These are phyloP conservation scores for Sphagnurus paluster DNA, from an alignment of 1,284 basidiomycete genomes.

Conservation along the genomic window DNA sequence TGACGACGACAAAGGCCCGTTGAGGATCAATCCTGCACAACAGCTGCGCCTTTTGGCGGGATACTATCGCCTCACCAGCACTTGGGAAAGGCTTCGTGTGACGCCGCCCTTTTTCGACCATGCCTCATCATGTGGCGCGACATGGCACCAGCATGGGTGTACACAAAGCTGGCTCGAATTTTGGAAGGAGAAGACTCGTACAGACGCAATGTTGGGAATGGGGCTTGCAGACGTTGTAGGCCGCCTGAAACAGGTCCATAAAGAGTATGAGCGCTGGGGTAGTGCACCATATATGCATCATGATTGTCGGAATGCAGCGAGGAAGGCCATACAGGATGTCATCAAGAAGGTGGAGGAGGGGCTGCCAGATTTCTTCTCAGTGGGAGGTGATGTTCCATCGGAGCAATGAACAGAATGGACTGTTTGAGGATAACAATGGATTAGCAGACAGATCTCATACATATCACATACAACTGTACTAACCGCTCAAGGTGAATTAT, in stretches of 20 bases:
- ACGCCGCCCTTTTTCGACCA: constrained; percentile 60
- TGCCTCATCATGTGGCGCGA: constrained; percentile 55
- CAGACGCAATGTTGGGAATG: constrained; percentile 54
- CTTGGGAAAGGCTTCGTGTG: constrained; percentile 61
- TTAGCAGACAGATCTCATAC: too few species aligned
- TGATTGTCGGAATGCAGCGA: constrained; percentile 60
- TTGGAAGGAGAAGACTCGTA: constrained; percentile 67
- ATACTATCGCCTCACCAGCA: constrained; percentile 59
- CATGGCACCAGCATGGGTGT: constrained; percentile 70
- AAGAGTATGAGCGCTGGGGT: constrained; percentile 67
- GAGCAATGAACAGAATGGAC: neutral
- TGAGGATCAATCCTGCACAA: constrained; percentile 53
- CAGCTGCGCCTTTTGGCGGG: constrained; percentile 63
- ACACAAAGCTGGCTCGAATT: constrained; percentile 66
- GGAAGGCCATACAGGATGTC: constrained; percentile 51
- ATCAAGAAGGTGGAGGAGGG: constrained; percentile 55
- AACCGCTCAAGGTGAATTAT: too few species aligned
- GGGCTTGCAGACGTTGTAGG: constrained; percentile 65
- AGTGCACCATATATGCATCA: constrained; percentile 72
- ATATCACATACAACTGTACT: neutral
- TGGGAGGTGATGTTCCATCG: constrained; percentile 17
- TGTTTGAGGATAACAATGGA: neutral
- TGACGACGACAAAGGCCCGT: constrained; percentile 39
- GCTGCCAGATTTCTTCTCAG: constrained; percentile 59
- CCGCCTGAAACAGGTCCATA: constrained; percentile 54